Base-by-base conservation (phyloP, 2,329 filamentous ascomycete species). In the Exophiala spinifera region DNA sequence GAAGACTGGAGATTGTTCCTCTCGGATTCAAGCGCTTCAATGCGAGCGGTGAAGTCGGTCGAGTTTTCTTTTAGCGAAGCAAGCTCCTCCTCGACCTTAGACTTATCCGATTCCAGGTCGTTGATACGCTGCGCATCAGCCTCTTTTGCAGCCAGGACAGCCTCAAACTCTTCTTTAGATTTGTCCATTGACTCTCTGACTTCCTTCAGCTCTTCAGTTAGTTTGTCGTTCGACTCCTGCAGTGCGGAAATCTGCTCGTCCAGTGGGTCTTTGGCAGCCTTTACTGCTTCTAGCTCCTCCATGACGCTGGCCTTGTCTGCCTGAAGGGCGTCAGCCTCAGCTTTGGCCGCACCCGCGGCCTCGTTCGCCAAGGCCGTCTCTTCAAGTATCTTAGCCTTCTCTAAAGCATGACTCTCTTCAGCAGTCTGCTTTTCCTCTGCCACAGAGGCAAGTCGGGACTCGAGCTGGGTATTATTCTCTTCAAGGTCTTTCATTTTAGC, bases 361-460 rank as follows among this genome's bases (percentile, higher is more conserved):
- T 31, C 28, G 8, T 31, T 31, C 7, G 28, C 28, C 28, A 31
- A 31, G 28, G 10, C 7, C 8, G 11, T 40, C 45, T 47, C 25
- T 31, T 51, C 53, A 7, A 17, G 14, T 36, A 56, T 17, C 39
- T 53, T 52, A 28, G 36, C 19, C 20, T 56, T 56, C 13, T 56
- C 49, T 8, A 47, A 42, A 21, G 49, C 36, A 23, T 44, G 48
- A 56, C 28, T 70, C 70, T 45, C 36, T 23, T 42, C 44, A n/a
- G 31, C 31, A 3, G 13, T 40, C 36, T 49, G 43, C 49, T 40
- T 76, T 49, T 78, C 78, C 61, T 72, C 70, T 65, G 76, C 40
- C 66, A 70, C 4, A 66, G 45, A 45, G 8, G 43, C 23, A 21
- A 58, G 36, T 15, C 53, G 43, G 1, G 49, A 46, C 19, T 52